These are phyloP conservation scores for Colletotrichum sp. DNA, from an alignment of 2,329 filamentous ascomycete species.

Conservation along the genomic window DNA sequence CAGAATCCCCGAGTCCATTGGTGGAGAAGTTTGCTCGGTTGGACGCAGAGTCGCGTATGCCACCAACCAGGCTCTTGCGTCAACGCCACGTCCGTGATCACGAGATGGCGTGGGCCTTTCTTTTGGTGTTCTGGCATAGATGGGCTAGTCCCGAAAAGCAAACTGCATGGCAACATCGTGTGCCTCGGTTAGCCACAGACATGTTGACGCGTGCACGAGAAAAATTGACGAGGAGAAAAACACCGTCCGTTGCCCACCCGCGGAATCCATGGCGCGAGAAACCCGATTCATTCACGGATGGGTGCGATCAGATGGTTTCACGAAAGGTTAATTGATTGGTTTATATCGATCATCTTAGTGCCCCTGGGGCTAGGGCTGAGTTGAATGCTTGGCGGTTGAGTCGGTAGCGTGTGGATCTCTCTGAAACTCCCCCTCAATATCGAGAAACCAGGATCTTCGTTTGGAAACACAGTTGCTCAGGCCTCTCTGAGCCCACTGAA, in stretches of 20 bases:
- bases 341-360: slow-evolving; percentile 2
- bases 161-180: not conserved
- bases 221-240: not conserved
- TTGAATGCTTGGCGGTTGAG: not conserved
- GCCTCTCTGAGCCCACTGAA: not conserved
- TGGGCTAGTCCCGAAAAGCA: not conserved
- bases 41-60: not conserved
- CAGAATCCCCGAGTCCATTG: not conserved
- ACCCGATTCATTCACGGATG: not conserved
- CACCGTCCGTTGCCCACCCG: not conserved
- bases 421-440: slow-evolving; percentile 9
- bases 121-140: not conserved
- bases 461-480: not conserved
- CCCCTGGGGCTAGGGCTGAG: not conserved
- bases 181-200: not conserved
- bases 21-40: not conserved
- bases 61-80: not conserved
- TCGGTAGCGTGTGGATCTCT: not conserved
- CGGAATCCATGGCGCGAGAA: not conserved
- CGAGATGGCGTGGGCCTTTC: not conserved
- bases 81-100: not conserved
- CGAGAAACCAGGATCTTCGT: not conserved
- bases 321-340: slow-evolving; percentile 1
- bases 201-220: not conserved
- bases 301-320: not conserved